Conservation (phyloP, 192 early-diverging fungal species). For the Phycomyces nitens region DNA sequence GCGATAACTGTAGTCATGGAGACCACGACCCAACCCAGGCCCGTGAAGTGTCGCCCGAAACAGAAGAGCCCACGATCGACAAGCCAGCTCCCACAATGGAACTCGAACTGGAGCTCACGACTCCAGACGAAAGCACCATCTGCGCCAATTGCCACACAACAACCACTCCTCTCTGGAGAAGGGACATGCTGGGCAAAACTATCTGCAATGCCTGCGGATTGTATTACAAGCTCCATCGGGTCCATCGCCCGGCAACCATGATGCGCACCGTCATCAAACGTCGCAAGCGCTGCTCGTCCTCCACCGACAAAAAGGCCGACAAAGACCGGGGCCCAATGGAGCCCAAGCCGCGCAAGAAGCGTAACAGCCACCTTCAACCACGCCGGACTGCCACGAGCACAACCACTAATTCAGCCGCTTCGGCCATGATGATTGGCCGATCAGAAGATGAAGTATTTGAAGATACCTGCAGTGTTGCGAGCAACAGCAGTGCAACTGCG, state of each 20-base stretch:
- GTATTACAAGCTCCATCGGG: slow-evolving; percentile 79
- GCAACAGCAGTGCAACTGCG: slow-evolving; percentile 6
- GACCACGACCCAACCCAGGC: not conserved
- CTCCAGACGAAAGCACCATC: slow-evolving; percentile 5
- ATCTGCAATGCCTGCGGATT: slow-evolving; percentile 93
- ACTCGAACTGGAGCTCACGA: not conserved
- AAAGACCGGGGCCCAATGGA: slow-evolving; percentile 1
- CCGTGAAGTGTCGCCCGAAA: not conserved
- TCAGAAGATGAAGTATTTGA: not conserved
- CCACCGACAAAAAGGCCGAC: slow-evolving; percentile 4
- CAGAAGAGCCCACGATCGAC: not conserved
- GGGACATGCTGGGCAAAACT: slow-evolving; percentile 63
- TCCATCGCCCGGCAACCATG: slow-evolving; percentile 68
- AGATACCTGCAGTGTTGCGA: slow-evolving; percentile 4
- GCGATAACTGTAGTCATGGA: slow-evolving; percentile 20
- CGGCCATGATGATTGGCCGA: too few relatives aligned
- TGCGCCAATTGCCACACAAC: slow-evolving; percentile 74
- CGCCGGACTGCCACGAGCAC: not conserved
- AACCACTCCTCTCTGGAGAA: slow-evolving; percentile 71
- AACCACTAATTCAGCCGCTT: not conserved
- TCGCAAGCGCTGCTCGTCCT: slow-evolving; percentile 39
- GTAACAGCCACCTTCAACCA: slow-evolving; percentile 1
- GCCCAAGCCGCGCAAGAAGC: not conserved
- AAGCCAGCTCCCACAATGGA: not conserved
- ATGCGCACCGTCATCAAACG: slow-evolving; percentile 68